These are phyloP conservation scores for Talinum fruticosum DNA, from an alignment of 148 eudicot genomes.

Conservation along the genomic window DNA sequence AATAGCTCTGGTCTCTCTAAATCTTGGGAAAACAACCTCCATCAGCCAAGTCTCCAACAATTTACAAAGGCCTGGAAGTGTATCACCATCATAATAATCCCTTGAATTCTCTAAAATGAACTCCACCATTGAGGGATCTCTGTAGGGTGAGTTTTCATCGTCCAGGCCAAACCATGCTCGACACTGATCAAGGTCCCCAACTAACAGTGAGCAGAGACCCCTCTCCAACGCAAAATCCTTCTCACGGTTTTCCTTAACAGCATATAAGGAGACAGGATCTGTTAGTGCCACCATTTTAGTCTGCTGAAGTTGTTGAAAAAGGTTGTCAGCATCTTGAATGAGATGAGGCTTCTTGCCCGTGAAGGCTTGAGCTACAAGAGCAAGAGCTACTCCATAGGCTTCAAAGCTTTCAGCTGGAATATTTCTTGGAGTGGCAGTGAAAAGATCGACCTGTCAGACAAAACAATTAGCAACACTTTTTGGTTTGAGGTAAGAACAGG, in stretches of 20 bases:
- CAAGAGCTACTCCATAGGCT: slow-evolving; percentile 93
- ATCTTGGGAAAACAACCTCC: slow-evolving; percentile 91
- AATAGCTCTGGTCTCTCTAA: slow-evolving; percentile 75
- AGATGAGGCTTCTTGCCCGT: slow-evolving; percentile 81
- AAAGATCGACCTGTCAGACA: slow-evolving; percentile 72
- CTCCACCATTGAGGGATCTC: slow-evolving; percentile 66
- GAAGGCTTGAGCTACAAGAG: slow-evolving; percentile 92
- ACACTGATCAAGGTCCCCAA: slow-evolving; percentile 94
- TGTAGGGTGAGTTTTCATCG: slow-evolving; percentile 62
- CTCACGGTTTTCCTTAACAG: slow-evolving; percentile 50
- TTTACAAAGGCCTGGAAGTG: slow-evolving; percentile 89
- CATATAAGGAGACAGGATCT: slow-evolving; percentile 42
- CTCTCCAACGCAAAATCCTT: slow-evolving; percentile 88
- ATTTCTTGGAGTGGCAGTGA: slow-evolving; percentile 78
- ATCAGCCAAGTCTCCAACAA: slow-evolving; percentile 95
- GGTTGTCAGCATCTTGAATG: slow-evolving; percentile 86
- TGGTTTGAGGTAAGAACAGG: neutral
- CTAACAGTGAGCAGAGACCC: slow-evolving; percentile 91
- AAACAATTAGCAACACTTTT: neutral
- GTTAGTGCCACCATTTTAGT: slow-evolving; percentile 49
- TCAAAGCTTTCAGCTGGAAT: slow-evolving; percentile 96
- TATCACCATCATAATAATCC: slow-evolving; percentile 67
- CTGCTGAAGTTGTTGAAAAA: slow-evolving; percentile 93
- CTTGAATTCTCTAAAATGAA: slow-evolving; percentile 80
- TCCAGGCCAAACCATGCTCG: slow-evolving; percentile 94